phyloP scores from a whole-genome alignment of 768 basidiomycete species.

The Lactarius trivialis region DNA sequence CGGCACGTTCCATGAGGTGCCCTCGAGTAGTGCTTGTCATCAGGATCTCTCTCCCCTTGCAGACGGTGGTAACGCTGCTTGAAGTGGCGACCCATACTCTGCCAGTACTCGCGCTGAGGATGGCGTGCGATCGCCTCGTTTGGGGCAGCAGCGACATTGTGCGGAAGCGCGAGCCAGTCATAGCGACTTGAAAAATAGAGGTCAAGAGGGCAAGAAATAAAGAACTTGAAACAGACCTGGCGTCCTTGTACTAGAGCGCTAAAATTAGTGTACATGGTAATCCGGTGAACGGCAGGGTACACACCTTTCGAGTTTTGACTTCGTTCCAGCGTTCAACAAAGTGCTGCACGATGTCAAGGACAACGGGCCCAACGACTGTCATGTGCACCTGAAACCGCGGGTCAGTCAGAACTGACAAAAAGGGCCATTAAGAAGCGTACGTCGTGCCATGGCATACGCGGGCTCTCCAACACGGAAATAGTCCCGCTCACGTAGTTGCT shows the following conservation, averaged over 20 bases:
- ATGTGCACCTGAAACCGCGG: slow-evolving; percentile 57
- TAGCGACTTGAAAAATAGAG: slow-evolving; percentile 34
- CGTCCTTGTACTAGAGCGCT: slow-evolving; percentile 31
- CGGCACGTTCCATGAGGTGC: slow-evolving; percentile 48
- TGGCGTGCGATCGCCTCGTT: slow-evolving; percentile 67
- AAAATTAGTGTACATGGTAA: neutral
- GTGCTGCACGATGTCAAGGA: slow-evolving; percentile 89
- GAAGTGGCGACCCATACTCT: slow-evolving; percentile 27
- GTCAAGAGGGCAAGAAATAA: neutral
- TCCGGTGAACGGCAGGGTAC: neutral
- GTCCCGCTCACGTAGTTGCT: slow-evolving; percentile 66
- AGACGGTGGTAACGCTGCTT: slow-evolving; percentile 27
- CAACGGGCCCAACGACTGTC: slow-evolving; percentile 73
- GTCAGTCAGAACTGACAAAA: neutral
- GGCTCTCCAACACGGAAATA: slow-evolving; percentile 58
- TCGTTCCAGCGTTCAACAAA: slow-evolving; percentile 92
- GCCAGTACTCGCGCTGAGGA: slow-evolving; percentile 62
- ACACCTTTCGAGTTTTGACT: slow-evolving; percentile 74
- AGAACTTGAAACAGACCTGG: slow-evolving; percentile 36
- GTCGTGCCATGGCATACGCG: slow-evolving; percentile 96
- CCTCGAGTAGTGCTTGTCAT: slow-evolving; percentile 33
- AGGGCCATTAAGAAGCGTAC: slow-evolving; percentile 38
- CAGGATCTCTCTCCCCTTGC: slow-evolving; percentile 30
- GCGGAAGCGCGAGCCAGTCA: slow-evolving; percentile 76
- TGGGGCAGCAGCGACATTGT: slow-evolving; percentile 53